Evolutionary conservation across 2,329 filamentous ascomycete species (phyloP).

Genomic region (Curvularia verruculosa): DNA sequence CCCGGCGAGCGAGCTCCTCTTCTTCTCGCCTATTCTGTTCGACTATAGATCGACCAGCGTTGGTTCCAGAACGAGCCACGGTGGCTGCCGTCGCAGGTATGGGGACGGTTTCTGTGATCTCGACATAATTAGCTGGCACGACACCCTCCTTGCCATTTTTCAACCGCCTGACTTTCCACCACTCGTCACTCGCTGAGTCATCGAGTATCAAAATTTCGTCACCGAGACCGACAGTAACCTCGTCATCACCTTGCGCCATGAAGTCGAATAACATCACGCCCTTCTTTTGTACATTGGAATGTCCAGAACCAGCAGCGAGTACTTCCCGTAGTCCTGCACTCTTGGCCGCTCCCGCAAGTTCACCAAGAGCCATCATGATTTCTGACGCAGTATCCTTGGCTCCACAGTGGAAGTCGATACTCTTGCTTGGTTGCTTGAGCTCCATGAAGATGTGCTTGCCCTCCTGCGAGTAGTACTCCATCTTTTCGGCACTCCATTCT

Average conservation of each 20-base stretch:
- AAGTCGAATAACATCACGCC: constrained; percentile 93
- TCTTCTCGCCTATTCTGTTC: constrained; percentile 82
- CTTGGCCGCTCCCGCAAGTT: constrained; percentile 82
- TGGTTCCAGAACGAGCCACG: constrained; percentile 60
- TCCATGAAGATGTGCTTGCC: constrained; percentile 98
- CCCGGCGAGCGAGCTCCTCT: constrained; percentile 80
- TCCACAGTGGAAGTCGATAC: constrained; percentile 94
- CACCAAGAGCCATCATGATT: constrained; percentile 85
- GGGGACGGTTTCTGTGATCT: constrained; percentile 73
- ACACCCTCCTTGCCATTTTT: constrained; percentile 96
- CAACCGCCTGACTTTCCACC: constrained; percentile 92
- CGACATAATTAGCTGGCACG: constrained; percentile 94
- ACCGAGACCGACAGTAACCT: constrained; percentile 86
- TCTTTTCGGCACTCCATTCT: constrained; percentile 92
- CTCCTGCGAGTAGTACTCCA: constrained; percentile 97
- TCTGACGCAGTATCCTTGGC: constrained; percentile 96
- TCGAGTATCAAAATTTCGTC: constrained; percentile 93
- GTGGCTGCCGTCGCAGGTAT: constrained; percentile 57
- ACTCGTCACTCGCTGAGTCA: constrained; percentile 91
- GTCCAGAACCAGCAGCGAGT: constrained; percentile 76
- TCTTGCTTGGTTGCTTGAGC: constrained; percentile 88
- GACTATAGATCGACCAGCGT: constrained; percentile 69
- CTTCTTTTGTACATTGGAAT: constrained; percentile 69
- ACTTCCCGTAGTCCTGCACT: constrained; percentile 87
- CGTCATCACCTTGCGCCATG: constrained; percentile 93